Percentiles rank a stretch among this genome's conserved stretches.
These are phyloP conservation scores for Ganoderma lingzhi DNA, from an alignment of 1,284 basidiomycete genomes.

Conservation along the genomic window DNA sequence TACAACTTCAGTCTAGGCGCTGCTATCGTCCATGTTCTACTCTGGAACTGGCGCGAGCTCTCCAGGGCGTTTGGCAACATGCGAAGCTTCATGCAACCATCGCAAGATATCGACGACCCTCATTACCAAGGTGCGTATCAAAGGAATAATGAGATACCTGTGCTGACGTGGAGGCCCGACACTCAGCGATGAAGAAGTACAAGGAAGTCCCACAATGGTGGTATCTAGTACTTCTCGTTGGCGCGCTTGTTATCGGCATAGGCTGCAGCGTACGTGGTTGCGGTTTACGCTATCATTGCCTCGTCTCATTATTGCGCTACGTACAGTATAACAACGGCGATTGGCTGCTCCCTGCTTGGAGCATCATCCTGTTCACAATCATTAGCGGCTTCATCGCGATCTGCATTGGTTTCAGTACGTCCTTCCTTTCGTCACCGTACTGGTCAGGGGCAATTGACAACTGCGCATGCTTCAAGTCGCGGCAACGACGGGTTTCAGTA, in stretches of 20 bases:
- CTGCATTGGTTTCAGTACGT: constrained; percentile 57
- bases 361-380: constrained; percentile 57
- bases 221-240: constrained; percentile 54
- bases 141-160: background rate
- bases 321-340: constrained; percentile 50
- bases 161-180: constrained; percentile 28
- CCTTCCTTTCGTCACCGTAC: background rate
- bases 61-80: constrained; percentile 52
- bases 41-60: constrained; percentile 61
- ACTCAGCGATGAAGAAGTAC: constrained; percentile 55
- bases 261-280: constrained; percentile 51
- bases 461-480: constrained; percentile 42
- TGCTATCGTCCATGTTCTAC: constrained; percentile 55
- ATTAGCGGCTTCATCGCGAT: constrained; percentile 56
- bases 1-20: constrained; percentile 60
- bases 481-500: constrained; percentile 60
- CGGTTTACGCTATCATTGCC: background rate
- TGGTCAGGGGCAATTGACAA: background rate
- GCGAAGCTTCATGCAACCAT: constrained; percentile 45
- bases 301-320: background rate
- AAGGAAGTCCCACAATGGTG: constrained; percentile 63
- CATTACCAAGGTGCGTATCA: constrained; percentile 50
- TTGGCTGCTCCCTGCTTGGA: constrained; percentile 63
- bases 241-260: constrained; percentile 61
- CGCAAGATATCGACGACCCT: constrained; percentile 54